Percentiles rank a stretch among this genome's conserved stretches.
phyloP scores from a whole-genome alignment of 768 basidiomycete species.

The Lentinula aciculospora region DNA sequence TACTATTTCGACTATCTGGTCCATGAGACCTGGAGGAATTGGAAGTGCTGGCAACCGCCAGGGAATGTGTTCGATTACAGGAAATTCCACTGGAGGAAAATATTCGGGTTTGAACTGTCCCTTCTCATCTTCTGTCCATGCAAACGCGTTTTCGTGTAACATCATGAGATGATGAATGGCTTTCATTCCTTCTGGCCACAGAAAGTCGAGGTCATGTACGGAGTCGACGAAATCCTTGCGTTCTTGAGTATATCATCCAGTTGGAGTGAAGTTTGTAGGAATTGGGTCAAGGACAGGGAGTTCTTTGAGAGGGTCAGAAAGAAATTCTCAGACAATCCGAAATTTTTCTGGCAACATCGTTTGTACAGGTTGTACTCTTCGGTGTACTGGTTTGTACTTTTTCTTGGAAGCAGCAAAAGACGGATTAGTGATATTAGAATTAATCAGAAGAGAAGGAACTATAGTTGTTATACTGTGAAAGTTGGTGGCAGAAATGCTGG shows the following conservation, averaged over 20 bases:
- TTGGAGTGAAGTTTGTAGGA: conserved; percentile 6
- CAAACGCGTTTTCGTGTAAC: conserved; percentile 14
- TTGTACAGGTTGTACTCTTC: conserved; percentile 11
- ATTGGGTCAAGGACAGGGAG: conserved; percentile 4
- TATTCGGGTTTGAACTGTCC: conserved; percentile 16
- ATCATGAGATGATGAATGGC: neutral
- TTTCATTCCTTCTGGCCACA: neutral
- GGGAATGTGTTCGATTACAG: conserved; percentile 4
- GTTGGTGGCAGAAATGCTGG: too few relatives aligned
- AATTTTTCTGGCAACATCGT: conserved; percentile 15
- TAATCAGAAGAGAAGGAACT: too few relatives aligned
- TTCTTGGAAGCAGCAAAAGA: neutral
- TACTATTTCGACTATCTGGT: conserved; percentile 10
- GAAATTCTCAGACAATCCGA: conserved; percentile 12
- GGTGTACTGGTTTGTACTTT: conserved; percentile 19
- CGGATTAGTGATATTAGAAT: neutral
- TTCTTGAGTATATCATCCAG: neutral
- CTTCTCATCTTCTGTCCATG: conserved; percentile 20
- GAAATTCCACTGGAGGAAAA: conserved; percentile 12
- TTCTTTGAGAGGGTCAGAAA: conserved; percentile 7
- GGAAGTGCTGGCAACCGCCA: conserved; percentile 7
- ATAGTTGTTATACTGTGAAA: neutral
- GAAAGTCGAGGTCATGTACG: neutral
- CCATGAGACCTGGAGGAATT: conserved; percentile 14
- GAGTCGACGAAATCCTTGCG: neutral